These are phyloP conservation scores for Ceratobasidium theobromae DNA, from an alignment of 1,284 basidiomycete genomes.

Conservation along the genomic window DNA sequence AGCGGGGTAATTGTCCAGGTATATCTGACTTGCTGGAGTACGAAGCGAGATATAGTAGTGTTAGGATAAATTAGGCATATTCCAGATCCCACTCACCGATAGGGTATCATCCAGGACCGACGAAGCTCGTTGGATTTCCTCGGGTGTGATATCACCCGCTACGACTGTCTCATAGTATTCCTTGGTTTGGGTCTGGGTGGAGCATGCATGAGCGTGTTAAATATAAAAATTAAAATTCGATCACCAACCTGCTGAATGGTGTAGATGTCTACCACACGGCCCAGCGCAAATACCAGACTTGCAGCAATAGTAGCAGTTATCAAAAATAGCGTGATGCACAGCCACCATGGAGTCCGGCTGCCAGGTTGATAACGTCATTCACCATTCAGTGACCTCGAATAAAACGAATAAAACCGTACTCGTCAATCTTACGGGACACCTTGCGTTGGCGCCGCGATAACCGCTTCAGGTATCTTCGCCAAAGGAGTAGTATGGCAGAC, in stretches of 20 bases:
- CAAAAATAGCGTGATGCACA: slow-evolving; percentile 25
- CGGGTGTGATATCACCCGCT: slow-evolving; percentile 12
- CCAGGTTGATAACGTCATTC: background rate
- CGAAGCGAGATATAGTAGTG: no score
- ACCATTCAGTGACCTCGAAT: background rate
- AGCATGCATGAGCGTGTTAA: background rate
- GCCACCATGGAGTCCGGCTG: slow-evolving; percentile 25
- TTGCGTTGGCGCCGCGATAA: background rate
- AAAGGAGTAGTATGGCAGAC: slow-evolving; percentile 7
- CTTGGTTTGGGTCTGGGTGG: slow-evolving; percentile 1
- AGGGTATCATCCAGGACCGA: slow-evolving; percentile 6
- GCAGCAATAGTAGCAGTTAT: slow-evolving; percentile 22
- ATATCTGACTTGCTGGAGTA: slow-evolving; percentile 16
- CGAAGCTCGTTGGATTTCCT: slow-evolving; percentile 4
- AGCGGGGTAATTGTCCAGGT: slow-evolving; percentile 27
- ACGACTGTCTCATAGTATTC: slow-evolving; percentile 17
- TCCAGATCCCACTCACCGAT: slow-evolving; percentile 4
- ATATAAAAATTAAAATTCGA: background rate
- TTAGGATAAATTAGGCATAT: background rate
- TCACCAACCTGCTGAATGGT: slow-evolving; percentile 14
- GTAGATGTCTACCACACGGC: slow-evolving; percentile 16
- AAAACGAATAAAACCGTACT: background rate
- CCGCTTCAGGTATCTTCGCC: background rate
- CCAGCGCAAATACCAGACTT: slow-evolving; percentile 13
- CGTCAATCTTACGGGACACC: background rate